Evolutionary conservation across 208 protist genomes (phyloP).

Genomic region (Crithidia thermophila): DNA sequence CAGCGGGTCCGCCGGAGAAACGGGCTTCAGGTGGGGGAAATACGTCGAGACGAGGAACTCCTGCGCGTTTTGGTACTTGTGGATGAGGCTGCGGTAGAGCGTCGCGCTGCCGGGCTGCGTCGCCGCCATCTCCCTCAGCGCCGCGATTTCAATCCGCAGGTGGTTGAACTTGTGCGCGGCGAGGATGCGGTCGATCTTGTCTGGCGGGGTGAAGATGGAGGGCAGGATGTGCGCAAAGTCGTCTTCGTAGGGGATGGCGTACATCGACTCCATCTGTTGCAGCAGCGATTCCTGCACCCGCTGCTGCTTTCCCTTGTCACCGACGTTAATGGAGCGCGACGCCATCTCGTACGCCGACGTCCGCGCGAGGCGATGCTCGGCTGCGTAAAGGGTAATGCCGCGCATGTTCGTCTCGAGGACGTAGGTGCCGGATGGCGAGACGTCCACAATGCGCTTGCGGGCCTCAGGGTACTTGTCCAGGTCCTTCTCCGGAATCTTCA

Average conservation of each 20-base stretch:
- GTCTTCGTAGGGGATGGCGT: slow-evolving; percentile 57
- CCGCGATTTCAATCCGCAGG: slow-evolving; percentile 48
- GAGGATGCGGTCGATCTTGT: slow-evolving; percentile 87
- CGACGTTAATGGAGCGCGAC: slow-evolving; percentile 42
- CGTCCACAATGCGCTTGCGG: slow-evolving; percentile 30
- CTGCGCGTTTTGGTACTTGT: slow-evolving; percentile 45
- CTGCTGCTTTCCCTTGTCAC: slow-evolving; percentile 2
- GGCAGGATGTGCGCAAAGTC: slow-evolving; percentile 46
- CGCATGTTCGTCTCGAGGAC: slow-evolving; percentile 80
- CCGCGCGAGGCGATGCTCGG: slow-evolving; percentile 59
- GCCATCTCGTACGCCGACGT: slow-evolving; percentile 67
- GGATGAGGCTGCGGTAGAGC: slow-evolving; percentile 21
- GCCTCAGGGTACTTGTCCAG: slow-evolving; percentile 38
- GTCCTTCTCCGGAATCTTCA: slow-evolving; percentile 59
- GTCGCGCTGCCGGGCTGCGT: background rate
- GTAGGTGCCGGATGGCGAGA: slow-evolving; percentile 78
- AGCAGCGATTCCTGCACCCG: slow-evolving; percentile 31
- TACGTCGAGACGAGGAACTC: slow-evolving; percentile 53
- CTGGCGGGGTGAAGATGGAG: slow-evolving; percentile 69
- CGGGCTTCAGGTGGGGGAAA: slow-evolving; percentile 58
- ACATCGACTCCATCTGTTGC: slow-evolving; percentile 41
- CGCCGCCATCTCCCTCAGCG: slow-evolving; percentile 34
- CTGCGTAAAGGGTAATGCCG: slow-evolving; percentile 68
- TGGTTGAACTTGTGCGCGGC: slow-evolving; percentile 70
- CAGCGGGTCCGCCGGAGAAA: background rate